phyloP scores from a whole-genome alignment of 225 moss, liverwort and hornwort species.

The Sphagnum contortum region DNA sequence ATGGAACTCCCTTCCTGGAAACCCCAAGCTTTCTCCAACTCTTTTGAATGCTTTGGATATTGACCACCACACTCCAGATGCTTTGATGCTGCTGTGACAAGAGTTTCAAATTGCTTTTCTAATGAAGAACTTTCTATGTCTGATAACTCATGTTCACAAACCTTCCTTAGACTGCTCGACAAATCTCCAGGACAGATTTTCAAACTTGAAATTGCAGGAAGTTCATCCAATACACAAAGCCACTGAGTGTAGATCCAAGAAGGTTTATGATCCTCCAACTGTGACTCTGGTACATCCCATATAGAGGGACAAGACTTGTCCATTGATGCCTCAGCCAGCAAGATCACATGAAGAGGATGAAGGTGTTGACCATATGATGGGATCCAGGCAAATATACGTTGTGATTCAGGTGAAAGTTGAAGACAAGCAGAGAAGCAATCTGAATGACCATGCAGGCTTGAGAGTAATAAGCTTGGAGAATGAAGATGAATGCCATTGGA shows the following conservation, averaged over 20 bases:
- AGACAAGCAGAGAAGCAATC: conserved; percentile 22
- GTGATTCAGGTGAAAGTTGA: conserved; percentile 7
- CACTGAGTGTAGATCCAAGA: conserved; percentile 25
- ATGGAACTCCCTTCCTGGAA: too few species aligned
- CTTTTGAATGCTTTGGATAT: too few species aligned
- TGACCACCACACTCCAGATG: conserved; percentile 15
- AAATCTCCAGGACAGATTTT: conserved; percentile 1
- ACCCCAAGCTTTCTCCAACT: too few species aligned
- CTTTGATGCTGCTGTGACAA: conserved; percentile 17
- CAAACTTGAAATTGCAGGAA: neutral
- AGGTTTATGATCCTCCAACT: neutral
- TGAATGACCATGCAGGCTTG: conserved; percentile 32
- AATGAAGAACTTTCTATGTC: conserved; percentile 6
- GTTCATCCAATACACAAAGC: conserved; percentile 29
- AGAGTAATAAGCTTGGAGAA: conserved; percentile 28
- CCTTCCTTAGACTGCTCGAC: neutral
- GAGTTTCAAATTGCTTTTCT: conserved; percentile 10
- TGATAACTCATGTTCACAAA: conserved; percentile 29
- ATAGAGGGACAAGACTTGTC: conserved; percentile 7
- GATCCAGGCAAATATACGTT: too few species aligned
- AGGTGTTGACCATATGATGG: neutral
- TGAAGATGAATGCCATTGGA: conserved; percentile 14
- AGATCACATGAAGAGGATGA: conserved; percentile 31
- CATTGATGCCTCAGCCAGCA: conserved; percentile 16
- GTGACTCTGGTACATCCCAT: conserved; percentile 7